These are phyloP conservation scores for Penicillium arizonense DNA, from an alignment of 495 filamentous ascomycete species.

Conservation along the genomic window DNA sequence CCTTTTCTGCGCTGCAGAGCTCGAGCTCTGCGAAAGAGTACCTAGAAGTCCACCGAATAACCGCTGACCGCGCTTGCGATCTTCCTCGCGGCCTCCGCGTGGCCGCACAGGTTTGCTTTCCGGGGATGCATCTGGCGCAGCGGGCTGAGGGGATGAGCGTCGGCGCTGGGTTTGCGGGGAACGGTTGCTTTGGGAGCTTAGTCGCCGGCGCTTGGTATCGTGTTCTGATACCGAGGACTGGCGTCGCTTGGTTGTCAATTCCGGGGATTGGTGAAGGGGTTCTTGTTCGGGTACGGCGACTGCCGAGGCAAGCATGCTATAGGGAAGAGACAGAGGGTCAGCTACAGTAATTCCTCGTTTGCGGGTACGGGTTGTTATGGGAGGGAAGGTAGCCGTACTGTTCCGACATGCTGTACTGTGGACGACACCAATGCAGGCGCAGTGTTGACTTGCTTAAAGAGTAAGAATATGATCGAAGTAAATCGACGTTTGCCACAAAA, in stretches of 20 bases:
- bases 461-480: too few species aligned
- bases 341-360: neutral
- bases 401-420: constrained; percentile 27
- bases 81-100: constrained; percentile 56
- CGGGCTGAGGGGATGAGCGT: constrained; percentile 9
- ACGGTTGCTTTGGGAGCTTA: constrained; percentile 33
- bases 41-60: constrained; percentile 87
- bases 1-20: constrained; percentile 65
- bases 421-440: neutral
- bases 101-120: constrained; percentile 44
- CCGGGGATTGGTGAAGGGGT: constrained; percentile 25
- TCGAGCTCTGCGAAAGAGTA: constrained; percentile 79
- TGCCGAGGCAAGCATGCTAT: constrained; percentile 59
- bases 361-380: neutral
- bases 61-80: constrained; percentile 82
- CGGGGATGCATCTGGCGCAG: constrained; percentile 28
- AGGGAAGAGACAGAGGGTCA: neutral
- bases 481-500: too few species aligned
- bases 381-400: constrained; percentile 18
- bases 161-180: constrained; percentile 16
- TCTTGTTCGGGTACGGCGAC: constrained; percentile 59
- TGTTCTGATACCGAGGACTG: constrained; percentile 55
- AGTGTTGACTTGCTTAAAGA: too few species aligned
- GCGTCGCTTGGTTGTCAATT: constrained; percentile 50
- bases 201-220: constrained; percentile 55